A percentile compares a stretch with the other conserved stretches of the same genome.
Evolutionary conservation across 2,329 filamentous ascomycete genomes (phyloP).

Genomic region (Penicillium crustosum): DNA sequence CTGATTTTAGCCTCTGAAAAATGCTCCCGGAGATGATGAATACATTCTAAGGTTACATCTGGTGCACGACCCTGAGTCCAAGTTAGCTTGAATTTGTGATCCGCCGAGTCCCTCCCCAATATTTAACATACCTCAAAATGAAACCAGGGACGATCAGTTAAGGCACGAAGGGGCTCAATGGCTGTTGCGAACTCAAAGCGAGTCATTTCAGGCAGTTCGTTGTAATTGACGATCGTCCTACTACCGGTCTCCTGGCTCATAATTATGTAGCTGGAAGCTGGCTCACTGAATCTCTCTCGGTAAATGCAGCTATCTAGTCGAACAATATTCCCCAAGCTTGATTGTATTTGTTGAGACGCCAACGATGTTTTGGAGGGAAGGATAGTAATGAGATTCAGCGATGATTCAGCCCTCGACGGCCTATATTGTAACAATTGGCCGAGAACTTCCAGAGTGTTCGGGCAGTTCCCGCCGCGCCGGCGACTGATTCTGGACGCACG

Average conservation of each 20-base stretch:
- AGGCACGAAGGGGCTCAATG: conserved; percentile 37
- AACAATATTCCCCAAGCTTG: conserved; percentile 55
- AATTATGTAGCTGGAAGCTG: conserved; percentile 69
- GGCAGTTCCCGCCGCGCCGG: conserved; percentile 70
- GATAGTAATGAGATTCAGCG: conserved; percentile 44
- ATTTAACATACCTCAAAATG: conserved; percentile 62
- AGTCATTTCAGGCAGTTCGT: conserved; percentile 67
- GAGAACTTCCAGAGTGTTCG: conserved; percentile 70
- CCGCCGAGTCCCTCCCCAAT: neutral
- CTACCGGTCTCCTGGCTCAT: conserved; percentile 59
- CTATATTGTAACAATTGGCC: conserved; percentile 55
- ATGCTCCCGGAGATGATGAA: conserved; percentile 54
- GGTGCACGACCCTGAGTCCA: conserved; percentile 60
- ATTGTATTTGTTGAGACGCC: conserved; percentile 53
- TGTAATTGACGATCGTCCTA: conserved; percentile 70
- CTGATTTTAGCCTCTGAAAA: conserved; percentile 57
- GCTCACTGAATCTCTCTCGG: conserved; percentile 53
- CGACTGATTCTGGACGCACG: conserved; percentile 60
- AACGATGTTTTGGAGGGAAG: conserved; percentile 57
- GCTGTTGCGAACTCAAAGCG: conserved; percentile 58
- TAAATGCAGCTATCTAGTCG: conserved; percentile 60
- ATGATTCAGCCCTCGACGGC: conserved; percentile 8
- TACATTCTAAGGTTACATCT: conserved; percentile 59
- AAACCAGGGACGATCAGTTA: conserved; percentile 54
- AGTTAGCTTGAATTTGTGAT: neutral